Conservation (phyloP, 805 yeast species). For the Wickerhamiella australiensis region DNA sequence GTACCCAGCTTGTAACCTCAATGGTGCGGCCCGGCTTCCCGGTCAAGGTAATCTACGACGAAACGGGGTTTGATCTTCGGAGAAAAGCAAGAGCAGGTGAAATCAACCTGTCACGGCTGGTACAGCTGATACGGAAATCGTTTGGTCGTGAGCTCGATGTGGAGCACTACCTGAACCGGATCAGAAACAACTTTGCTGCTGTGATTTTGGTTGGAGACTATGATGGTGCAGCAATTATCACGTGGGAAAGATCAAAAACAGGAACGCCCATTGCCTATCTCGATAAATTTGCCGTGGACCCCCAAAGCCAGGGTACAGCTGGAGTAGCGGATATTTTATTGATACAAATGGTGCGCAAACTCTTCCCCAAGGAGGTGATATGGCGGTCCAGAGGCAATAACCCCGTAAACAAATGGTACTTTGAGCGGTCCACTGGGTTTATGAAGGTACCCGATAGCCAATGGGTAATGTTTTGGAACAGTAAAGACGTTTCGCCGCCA, state of each 20-base stretch:
- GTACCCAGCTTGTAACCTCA: slow-evolving; percentile 58
- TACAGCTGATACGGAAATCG: slow-evolving; percentile 59
- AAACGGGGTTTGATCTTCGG: slow-evolving; percentile 32
- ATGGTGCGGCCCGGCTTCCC: slow-evolving; percentile 66
- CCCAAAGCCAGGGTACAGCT: slow-evolving; percentile 74
- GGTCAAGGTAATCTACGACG: slow-evolving; percentile 33
- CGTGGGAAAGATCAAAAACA: slow-evolving; percentile 48
- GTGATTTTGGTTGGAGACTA: slow-evolving; percentile 84
- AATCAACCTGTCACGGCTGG: slow-evolving; percentile 47
- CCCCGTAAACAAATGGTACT: slow-evolving; percentile 96
- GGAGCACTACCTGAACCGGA: slow-evolving; percentile 52
- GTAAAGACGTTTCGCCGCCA: slow-evolving; percentile 24
- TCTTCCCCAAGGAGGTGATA: slow-evolving; percentile 59
- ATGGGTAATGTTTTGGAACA: slow-evolving; percentile 38
- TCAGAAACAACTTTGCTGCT: slow-evolving; percentile 57
- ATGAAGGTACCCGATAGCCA: slow-evolving; percentile 34
- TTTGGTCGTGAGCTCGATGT: slow-evolving; percentile 59
- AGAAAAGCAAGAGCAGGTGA: slow-evolving; percentile 31
- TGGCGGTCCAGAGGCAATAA: slow-evolving; percentile 85
- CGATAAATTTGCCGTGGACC: slow-evolving; percentile 87
- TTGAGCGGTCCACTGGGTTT: slow-evolving; percentile 75
- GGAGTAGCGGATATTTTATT: slow-evolving; percentile 91
- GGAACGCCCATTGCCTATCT: slow-evolving; percentile 54
- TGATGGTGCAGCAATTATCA: slow-evolving; percentile 88
- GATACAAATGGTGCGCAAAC: slow-evolving; percentile 54